Percentiles rank a stretch among this genome's conserved stretches.
Evolutionary conservation across 1,284 basidiomycete species (phyloP).

Genomic region (Cutaneotrichosporon sp.): DNA sequence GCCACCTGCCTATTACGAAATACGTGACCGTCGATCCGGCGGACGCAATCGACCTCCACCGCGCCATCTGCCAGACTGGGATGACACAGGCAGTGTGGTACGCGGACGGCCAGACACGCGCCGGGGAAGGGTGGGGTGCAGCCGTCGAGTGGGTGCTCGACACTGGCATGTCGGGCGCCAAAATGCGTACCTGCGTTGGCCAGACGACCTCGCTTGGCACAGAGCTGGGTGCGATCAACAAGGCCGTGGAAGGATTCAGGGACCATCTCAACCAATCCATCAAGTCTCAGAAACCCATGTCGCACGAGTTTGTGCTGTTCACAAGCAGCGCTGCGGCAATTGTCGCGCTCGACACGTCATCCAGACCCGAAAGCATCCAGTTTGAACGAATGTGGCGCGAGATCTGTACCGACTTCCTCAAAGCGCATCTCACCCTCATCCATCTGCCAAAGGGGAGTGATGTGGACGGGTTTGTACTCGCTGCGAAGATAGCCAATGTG

Average conservation of each 20-base stretch:
- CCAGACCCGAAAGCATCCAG: constrained; percentile 37
- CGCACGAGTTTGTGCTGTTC: constrained; percentile 44
- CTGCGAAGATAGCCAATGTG: constrained; percentile 44
- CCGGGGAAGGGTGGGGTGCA: constrained; percentile 46
- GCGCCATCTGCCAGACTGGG: constrained; percentile 29
- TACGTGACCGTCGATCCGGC: constrained; percentile 35
- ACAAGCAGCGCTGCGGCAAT: constrained; percentile 46
- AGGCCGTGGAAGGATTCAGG: constrained; percentile 44
- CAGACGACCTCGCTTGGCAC: constrained; percentile 41
- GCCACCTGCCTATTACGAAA: constrained; percentile 44
- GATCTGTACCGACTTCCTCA: constrained; percentile 38
- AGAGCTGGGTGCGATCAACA: constrained; percentile 44
- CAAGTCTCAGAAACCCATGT: constrained; percentile 32
- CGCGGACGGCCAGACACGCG: constrained; percentile 41
- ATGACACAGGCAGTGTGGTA: constrained; percentile 39
- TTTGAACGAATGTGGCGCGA: constrained; percentile 41
- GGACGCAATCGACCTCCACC: constrained; percentile 42
- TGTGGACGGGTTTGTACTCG: constrained; percentile 42
- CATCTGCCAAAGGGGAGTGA: constrained; percentile 40
- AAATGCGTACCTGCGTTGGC: constrained; percentile 38
- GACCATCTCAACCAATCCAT: constrained; percentile 36
- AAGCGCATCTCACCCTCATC: constrained; percentile 41
- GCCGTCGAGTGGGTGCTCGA: constrained; percentile 45
- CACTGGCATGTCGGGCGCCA: constrained; percentile 34
- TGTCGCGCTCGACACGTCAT: constrained; percentile 42